Evolutionary conservation across 331 rosid genomes (phyloP), one percentile per base, ranked within the genome.

Genomic region (Telfairia occidentalis): DNA sequence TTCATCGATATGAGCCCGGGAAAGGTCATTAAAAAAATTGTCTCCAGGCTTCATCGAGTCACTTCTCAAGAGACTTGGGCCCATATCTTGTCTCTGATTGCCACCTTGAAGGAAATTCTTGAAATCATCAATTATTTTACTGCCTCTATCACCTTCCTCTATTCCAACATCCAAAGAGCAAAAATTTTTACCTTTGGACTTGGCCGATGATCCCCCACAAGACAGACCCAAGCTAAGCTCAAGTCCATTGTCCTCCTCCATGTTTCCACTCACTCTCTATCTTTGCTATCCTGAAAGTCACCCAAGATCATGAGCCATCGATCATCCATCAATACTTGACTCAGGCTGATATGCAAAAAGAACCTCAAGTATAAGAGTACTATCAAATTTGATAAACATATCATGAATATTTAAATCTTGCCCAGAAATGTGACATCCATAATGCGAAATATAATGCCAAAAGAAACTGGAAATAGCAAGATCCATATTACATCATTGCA

Each of bases 151-250:
- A 69, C 76, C 85, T 77, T 93, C 97, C 83, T 94, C 93, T 24
- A 76, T 73, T 78, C 86, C 85, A 58, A 71, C 37, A 79, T 94
- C 92, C 0, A 86, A 73, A 61, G 92, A 85, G 84, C 87, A 79
- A 77, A 86, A 90, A 88, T 50, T 86, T 88, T 87, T 95, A 77
- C 84, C 80, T 86, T 91, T 95, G 65, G 89, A 46, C 82, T 90
- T 95, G 71, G 46, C 83, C 72, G 96, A 87, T 23, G 86, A 87
- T 79, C 98, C 96, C 59, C 97, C 97, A 80, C 59, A 95, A 65
- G 96, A 90, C 57, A 95, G 83, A 83, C 98, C 97, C 87, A 95
- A 83, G 80, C 98, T 90, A 78, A 95, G 97, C 85, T 95, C 98
- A 79, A 95, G 97, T 74, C 96, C 96, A 35, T 83, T 86, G 5